Evolutionary conservation across 2,329 filamentous ascomycete genomes (phyloP).

Genomic region (Venturia carpophila): DNA sequence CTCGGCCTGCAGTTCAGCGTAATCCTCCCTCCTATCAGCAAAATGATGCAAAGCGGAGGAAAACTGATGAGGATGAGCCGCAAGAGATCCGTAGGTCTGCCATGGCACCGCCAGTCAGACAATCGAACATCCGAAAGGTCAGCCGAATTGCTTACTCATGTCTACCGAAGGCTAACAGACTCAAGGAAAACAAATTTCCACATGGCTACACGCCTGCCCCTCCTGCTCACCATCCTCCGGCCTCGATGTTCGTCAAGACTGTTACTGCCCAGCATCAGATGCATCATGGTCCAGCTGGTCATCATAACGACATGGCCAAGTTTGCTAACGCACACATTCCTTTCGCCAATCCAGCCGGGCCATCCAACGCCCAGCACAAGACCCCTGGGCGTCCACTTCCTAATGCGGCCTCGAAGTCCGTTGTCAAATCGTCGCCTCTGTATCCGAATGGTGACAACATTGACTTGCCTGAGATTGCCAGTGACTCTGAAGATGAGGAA

Average conservation of each 20-base stretch:
- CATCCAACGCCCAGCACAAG: conserved; percentile 39
- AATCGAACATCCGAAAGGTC: conserved; percentile 68
- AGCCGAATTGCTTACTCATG: conserved; percentile 27
- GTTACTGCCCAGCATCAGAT: conserved; percentile 59
- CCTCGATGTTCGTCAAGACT: conserved; percentile 54
- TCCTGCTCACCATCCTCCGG: conserved; percentile 37
- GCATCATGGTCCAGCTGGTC: conserved; percentile 52
- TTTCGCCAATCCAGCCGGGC: conserved; percentile 55
- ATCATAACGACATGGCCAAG: conserved; percentile 73
- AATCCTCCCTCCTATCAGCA: conserved; percentile 48
- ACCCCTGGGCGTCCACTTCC: conserved; percentile 54
- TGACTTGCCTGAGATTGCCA: conserved; percentile 88
- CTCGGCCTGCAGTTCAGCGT: conserved; percentile 49
- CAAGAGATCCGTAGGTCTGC: conserved; percentile 55
- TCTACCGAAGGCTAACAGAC: conserved; percentile 26
- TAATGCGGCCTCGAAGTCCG: conserved; percentile 35
- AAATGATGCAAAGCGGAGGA: conserved; percentile 69
- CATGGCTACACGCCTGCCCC: conserved; percentile 55
- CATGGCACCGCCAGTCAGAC: conserved; percentile 78
- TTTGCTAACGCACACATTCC: conserved; percentile 83
- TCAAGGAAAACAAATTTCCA: conserved; percentile 58
- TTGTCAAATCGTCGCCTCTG: conserved; percentile 66
- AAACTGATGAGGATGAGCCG: conserved; percentile 60
- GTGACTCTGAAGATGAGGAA: conserved; percentile 76
- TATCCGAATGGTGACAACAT: conserved; percentile 87